Percentiles rank a stretch among this genome's conserved stretches.
These are phyloP conservation scores for Ascochyta koolunga DNA, from an alignment of 2,329 filamentous ascomycete genomes.

Conservation along the genomic window DNA sequence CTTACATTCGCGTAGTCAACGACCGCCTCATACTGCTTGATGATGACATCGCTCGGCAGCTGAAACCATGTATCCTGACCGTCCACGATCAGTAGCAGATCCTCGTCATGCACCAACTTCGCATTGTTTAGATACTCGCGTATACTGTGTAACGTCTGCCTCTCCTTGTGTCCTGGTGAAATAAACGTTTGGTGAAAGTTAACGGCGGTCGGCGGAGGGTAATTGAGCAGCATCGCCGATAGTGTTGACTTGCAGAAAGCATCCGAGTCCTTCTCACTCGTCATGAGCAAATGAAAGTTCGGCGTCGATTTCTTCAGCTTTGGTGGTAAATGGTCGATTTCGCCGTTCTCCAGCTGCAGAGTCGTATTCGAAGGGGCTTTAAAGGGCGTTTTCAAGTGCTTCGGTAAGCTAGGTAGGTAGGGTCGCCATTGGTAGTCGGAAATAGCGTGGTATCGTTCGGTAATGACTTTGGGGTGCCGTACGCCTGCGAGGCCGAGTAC, in stretches of 20 bases:
- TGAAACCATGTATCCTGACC: slow-evolving; percentile 70
- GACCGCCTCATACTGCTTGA: slow-evolving; percentile 66
- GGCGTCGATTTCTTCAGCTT: slow-evolving; percentile 42
- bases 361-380: slow-evolving; percentile 43
- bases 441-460: slow-evolving; percentile 33
- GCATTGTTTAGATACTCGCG: slow-evolving; percentile 56
- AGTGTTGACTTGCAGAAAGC: slow-evolving; percentile 64
- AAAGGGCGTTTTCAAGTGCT: slow-evolving; percentile 35
- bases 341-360: slow-evolving; percentile 42
- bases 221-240: slow-evolving; percentile 64
- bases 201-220: slow-evolving; percentile 63
- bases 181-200: slow-evolving; percentile 48
- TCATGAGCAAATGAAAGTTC: slow-evolving; percentile 62
- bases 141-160: slow-evolving; percentile 54
- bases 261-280: slow-evolving; percentile 54
- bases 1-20: slow-evolving; percentile 60
- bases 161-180: slow-evolving; percentile 44
- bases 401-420: slow-evolving; percentile 29
- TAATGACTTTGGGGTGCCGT: slow-evolving; percentile 28
- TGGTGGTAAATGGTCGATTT: slow-evolving; percentile 33
- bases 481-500: slow-evolving; percentile 23
- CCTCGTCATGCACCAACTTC: slow-evolving; percentile 59
- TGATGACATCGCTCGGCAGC: slow-evolving; percentile 66
- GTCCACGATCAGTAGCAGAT: slow-evolving; percentile 69
- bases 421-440: slow-evolving; percentile 42